Conservation (phyloP, 768 basidiomycete genomes). For the Crucibulum laeve region DNA sequence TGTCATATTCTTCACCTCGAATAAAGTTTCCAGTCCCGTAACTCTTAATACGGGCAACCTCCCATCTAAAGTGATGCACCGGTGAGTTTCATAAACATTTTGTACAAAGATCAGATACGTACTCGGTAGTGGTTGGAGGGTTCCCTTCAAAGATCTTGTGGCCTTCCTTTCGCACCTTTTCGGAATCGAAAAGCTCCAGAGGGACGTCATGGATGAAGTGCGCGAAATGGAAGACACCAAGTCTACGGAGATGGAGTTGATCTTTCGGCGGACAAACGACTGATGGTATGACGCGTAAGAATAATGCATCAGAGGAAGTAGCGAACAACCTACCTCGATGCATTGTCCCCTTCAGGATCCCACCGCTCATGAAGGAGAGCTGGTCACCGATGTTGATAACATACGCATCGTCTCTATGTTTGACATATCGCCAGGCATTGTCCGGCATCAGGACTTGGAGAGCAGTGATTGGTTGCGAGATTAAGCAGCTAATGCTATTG, state of each 20-base stretch:
- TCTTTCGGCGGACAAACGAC: slow-evolving; percentile 28
- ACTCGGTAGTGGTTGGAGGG: slow-evolving; percentile 26
- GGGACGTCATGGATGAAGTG: slow-evolving; percentile 22
- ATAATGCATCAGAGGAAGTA: not conserved
- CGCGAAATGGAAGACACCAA: slow-evolving; percentile 30
- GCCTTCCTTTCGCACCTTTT: slow-evolving; percentile 24
- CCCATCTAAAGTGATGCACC: slow-evolving; percentile 18
- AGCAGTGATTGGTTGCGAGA: slow-evolving; percentile 29
- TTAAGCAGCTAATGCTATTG: slow-evolving; percentile 25
- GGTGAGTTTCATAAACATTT: not conserved
- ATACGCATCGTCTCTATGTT: slow-evolving; percentile 23
- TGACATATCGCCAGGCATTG: slow-evolving; percentile 29
- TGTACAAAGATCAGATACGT: not conserved
- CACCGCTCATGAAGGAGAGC: slow-evolving; percentile 28
- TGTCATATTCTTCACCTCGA: slow-evolving; percentile 27
- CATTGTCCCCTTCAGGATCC: slow-evolving; percentile 28
- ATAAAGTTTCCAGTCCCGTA: slow-evolving; percentile 25
- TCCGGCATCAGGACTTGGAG: slow-evolving; percentile 31
- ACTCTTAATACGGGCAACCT: slow-evolving; percentile 25
- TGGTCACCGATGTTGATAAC: slow-evolving; percentile 33
- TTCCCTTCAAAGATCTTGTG: slow-evolving; percentile 21
- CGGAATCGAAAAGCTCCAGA: slow-evolving; percentile 22
- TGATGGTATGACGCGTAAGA: slow-evolving; percentile 4
- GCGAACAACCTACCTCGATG: slow-evolving; percentile 21
- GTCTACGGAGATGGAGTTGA: slow-evolving; percentile 20